phyloP scores from a whole-genome alignment of 2,329 filamentous ascomycete species.

The Tolypocladium ovalisporum region DNA sequence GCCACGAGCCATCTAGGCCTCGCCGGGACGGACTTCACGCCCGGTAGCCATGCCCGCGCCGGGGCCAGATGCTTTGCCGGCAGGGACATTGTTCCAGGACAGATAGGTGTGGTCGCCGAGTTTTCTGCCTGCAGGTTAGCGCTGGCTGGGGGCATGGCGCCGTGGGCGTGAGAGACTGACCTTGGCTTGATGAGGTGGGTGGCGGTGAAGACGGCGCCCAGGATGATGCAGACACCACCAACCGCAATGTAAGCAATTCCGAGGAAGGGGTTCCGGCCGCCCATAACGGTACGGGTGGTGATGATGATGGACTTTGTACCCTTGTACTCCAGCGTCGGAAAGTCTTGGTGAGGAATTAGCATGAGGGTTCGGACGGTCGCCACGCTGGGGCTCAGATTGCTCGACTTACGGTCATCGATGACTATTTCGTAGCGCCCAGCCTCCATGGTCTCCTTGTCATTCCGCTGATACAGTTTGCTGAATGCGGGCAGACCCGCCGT shows the following conservation, averaged over 20 bases:
- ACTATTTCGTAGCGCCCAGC: slow-evolving; percentile 65
- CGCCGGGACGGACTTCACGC: slow-evolving; percentile 40
- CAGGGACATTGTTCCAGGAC: slow-evolving; percentile 69
- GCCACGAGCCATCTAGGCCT: slow-evolving; percentile 25
- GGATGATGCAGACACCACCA: slow-evolving; percentile 80
- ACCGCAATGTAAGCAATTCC: slow-evolving; percentile 95
- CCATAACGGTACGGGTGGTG: slow-evolving; percentile 84
- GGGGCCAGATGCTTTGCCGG: slow-evolving; percentile 29
- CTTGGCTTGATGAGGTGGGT: slow-evolving; percentile 86
- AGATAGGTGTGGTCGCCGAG: slow-evolving; percentile 95
- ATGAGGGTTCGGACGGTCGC: too few species aligned
- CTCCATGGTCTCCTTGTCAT: slow-evolving; percentile 58
- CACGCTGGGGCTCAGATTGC: neutral
- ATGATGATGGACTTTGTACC: slow-evolving; percentile 87
- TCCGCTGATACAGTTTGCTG: slow-evolving; percentile 83
- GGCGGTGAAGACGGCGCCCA: slow-evolving; percentile 79
- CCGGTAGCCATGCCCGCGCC: slow-evolving; percentile 39
- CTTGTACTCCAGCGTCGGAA: slow-evolving; percentile 66
- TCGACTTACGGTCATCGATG: slow-evolving; percentile 63
- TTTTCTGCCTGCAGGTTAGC: slow-evolving; percentile 51
- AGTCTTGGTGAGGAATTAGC: slow-evolving; percentile 43
- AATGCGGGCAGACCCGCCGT: slow-evolving; percentile 89
- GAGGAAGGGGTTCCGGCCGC: slow-evolving; percentile 88
- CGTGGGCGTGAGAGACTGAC: slow-evolving; percentile 35
- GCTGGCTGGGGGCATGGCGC: slow-evolving; percentile 1